Base-by-base conservation (phyloP, 108 stramenopile species). In the Parmales sp. region DNA sequence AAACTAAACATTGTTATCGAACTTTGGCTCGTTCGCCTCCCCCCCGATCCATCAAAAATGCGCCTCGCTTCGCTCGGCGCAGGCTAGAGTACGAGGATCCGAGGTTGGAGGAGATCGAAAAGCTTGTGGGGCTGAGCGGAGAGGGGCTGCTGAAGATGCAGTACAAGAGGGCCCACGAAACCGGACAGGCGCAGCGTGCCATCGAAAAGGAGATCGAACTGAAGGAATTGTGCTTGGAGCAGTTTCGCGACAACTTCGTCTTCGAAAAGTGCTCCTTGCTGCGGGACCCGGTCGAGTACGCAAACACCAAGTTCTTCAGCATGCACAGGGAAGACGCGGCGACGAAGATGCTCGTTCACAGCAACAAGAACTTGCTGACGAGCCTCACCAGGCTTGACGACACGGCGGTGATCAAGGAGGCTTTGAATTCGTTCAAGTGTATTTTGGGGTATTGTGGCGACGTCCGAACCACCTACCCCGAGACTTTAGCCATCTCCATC, bases 201-300 rank as follows among this genome's bases (percentile, higher is more conserved):
- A 72, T 79, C 38, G 76, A 81, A 60, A 74, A 77, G 51, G 77
- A 81, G 75, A 81, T 81, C 64, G 51, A 70, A 39, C 76, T 81
- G 1, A 78, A 78, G 65, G 80, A 81, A 76, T 68, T 81, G 36
- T 75, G 65, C 38, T 73, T 81, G 22, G 80, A 79, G 34, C 72
- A 72, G 11, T 75, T 76, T 48, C 71, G 45, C 9, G 44, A n/a
- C 4, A 49, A 45, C 49, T 76, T 81, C 49, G 67, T 64, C 20
- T 75, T 79, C 37, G 45, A 45, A 28, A 66, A 70, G 68, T 69
- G 66, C 45, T 65, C 75, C 29, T 7, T 37, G 26, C 69, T 81
- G 26, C 28, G 78, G 1, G 45, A 72, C 26, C 72, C 76, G 13
- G 70, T 74, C 43, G 80, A 79, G 39, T 81, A 75, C 71, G 78